These are phyloP conservation scores for Endothia cerciana DNA, from an alignment of 2,329 filamentous ascomycete genomes.

Conservation along the genomic window DNA sequence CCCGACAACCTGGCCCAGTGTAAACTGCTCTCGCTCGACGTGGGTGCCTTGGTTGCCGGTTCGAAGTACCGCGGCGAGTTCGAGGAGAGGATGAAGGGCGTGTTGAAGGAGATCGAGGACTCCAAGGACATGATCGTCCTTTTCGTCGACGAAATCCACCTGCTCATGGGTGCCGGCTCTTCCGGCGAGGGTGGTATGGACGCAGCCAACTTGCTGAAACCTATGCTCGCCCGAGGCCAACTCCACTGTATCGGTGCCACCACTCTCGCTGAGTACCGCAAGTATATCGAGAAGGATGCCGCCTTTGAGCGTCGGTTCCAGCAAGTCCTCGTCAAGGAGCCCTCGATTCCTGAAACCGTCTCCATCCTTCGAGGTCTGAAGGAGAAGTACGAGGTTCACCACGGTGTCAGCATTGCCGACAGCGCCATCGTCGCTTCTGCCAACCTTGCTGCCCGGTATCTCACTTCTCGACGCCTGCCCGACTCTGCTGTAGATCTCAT, in stretches of 20 bases:
- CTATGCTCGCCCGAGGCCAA: slow-evolving; percentile 95
- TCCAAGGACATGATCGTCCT: slow-evolving; percentile 96
- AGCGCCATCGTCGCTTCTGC: slow-evolving; percentile 89
- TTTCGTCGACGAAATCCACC: slow-evolving; percentile 98
- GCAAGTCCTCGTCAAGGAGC: slow-evolving; percentile 96
- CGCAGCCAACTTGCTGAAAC: slow-evolving; percentile 94
- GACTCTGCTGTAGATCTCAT: slow-evolving; percentile 97
- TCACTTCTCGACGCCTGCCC: slow-evolving; percentile 86
- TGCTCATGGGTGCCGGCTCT: slow-evolving; percentile 95
- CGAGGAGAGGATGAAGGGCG: slow-evolving; percentile 98
- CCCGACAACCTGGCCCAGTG: slow-evolving; percentile 93
- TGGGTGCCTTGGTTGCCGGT: slow-evolving; percentile 91
- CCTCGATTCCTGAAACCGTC: slow-evolving; percentile 83
- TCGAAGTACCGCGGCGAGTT: slow-evolving; percentile 99
- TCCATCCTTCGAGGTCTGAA: slow-evolving; percentile 98
- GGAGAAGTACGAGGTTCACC: slow-evolving; percentile 97
- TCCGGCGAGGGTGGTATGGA: slow-evolving; percentile 98
- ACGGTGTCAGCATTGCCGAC: slow-evolving; percentile 95
- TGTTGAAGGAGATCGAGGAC: slow-evolving; percentile 93
- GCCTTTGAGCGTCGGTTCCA: slow-evolving; percentile 99
- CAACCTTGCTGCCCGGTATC: slow-evolving; percentile 89
- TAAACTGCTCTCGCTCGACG: slow-evolving; percentile 91
- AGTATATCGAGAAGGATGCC: slow-evolving; percentile 98
- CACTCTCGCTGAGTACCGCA: slow-evolving; percentile 92
- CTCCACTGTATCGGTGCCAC: slow-evolving; percentile 98